Percentiles rank a stretch among this genome's conserved stretches.
Evolutionary conservation across 495 filamentous ascomycete species (phyloP).

Genomic region (Hypoxylon trugodes): DNA sequence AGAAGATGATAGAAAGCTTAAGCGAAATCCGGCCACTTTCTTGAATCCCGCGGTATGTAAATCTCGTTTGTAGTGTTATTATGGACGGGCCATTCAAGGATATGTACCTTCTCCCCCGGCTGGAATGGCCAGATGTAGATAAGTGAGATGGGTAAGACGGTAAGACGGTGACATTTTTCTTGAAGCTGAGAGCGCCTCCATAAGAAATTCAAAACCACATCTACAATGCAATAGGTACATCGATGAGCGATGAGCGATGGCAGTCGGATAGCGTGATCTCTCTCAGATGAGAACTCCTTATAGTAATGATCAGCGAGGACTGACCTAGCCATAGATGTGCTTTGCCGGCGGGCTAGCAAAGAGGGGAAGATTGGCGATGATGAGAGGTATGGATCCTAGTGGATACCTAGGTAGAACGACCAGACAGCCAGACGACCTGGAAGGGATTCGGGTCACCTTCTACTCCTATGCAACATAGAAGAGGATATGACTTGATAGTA

Average conservation of each 20-base stretch:
- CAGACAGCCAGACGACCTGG: slow-evolving; percentile 18
- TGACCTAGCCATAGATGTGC: slow-evolving; percentile 17
- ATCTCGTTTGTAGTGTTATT: too few relatives aligned
- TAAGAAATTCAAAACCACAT: slow-evolving; percentile 27
- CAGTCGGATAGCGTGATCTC: slow-evolving; percentile 39
- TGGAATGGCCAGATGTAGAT: slow-evolving; percentile 16
- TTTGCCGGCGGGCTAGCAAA: slow-evolving; percentile 37
- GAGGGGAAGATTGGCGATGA: slow-evolving; percentile 26
- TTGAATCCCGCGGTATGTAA: too few relatives aligned
- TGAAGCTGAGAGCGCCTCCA: slow-evolving; percentile 3
- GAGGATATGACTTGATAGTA: not conserved
- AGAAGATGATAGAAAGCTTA: too few relatives aligned
- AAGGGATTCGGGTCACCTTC: slow-evolving; percentile 21
- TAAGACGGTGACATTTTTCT: slow-evolving; percentile 20
- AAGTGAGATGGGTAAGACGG: slow-evolving; percentile 2
- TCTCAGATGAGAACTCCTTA: slow-evolving; percentile 13
- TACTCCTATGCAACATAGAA: slow-evolving; percentile 4
- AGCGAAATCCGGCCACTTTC: too few relatives aligned
- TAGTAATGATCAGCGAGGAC: slow-evolving; percentile 28
- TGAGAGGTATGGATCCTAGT: slow-evolving; percentile 16
- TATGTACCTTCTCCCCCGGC: not conserved
- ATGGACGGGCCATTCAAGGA: not conserved
- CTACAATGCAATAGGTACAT: too few relatives aligned
- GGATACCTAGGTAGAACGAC: slow-evolving; percentile 2
- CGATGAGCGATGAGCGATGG: slow-evolving; percentile 25